Base-by-base conservation (phyloP, 768 basidiomycete genomes). In the Boletales sp. region DNA sequence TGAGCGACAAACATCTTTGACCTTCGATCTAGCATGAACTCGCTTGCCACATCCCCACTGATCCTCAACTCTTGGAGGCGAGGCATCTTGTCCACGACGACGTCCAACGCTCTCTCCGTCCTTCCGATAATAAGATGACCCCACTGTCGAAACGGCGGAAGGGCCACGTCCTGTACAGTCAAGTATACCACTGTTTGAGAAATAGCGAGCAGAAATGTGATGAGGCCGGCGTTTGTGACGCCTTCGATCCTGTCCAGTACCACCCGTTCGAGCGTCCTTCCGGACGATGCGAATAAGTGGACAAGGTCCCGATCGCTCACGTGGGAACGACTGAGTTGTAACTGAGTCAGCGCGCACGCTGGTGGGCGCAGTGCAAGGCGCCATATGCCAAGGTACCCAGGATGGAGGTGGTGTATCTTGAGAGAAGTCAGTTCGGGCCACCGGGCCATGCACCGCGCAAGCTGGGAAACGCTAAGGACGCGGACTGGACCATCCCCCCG, bases 41-140 rank as follows among this genome's bases (percentile, higher is more conserved):
- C 61, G 31, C 55, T 63, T 38, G 61, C 61, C 9, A 60, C 55
- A 36, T 62, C 61, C 5, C 61, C 61, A 7, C 61, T 13, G 25
- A 62, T 57, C 39, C 51, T 36, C 2, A 63, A 42, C 32, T 61
- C 56, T 8, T 43, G 31, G 18, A 63, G 30, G 21, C 50, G 45
- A 2, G 41, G 41, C 58, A 62, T 60, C 48, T 50, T 63, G 46
- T 55, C 56, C n/a, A 57, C 34, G 35, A 37, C 48, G 25, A 31
- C 33, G 10, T 62, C 61, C 37, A 63, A 11, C 17, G 61, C 61
- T 17, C 61, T 42, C 39, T 62, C 61, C 6, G 18, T 37, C 4
- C 57, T 50, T 15, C 60, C 57, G 35, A 61, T 47, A 15, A 59
- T 38, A 32, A 59, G 57, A 12, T 50, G 54, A 3, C 61, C 60